phyloP scores from a whole-genome alignment of 129 eudicot species.

The Escallonia rubra region DNA sequence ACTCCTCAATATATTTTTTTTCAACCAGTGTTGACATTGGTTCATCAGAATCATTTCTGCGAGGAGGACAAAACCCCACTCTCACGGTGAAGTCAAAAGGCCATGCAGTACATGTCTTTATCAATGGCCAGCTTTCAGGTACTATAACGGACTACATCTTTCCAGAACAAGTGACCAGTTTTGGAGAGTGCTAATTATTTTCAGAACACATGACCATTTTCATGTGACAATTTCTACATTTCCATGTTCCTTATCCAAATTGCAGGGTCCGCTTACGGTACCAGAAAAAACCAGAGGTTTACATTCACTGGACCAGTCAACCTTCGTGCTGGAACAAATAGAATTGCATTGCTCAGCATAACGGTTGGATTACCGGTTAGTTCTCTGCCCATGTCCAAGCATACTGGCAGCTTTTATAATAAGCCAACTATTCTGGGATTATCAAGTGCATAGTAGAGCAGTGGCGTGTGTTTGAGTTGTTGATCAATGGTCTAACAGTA shows the following conservation, averaged over 20 bases:
- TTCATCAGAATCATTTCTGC: constrained; percentile 58
- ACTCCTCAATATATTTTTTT: constrained; percentile 7
- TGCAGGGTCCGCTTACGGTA: constrained; percentile 85
- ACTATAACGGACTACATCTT: constrained; percentile 4
- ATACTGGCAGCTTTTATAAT: neutral
- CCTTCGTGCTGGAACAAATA: constrained; percentile 58
- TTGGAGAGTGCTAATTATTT: no score
- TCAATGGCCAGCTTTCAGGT: constrained; percentile 74
- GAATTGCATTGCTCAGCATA: constrained; percentile 66
- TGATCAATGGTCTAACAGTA: neutral
- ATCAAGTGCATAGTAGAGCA: neutral
- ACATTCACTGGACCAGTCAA: constrained; percentile 44
- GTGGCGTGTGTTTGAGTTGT: no score
- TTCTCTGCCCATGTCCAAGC: constrained; percentile 6
- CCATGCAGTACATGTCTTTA: constrained; percentile 68
- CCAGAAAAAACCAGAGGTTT: constrained; percentile 41
- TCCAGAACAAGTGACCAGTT: neutral
- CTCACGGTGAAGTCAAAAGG: constrained; percentile 69
- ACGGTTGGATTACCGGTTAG: constrained; percentile 89
- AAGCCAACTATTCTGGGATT: neutral
- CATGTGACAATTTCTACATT: neutral
- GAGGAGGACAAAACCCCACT: constrained; percentile 52
- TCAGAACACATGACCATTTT: neutral
- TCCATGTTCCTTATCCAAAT: constrained; percentile 6
- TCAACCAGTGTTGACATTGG: constrained; percentile 45